Conservation (phyloP, 2,329 filamentous ascomycete genomes). For the Leptographium flavum region DNA sequence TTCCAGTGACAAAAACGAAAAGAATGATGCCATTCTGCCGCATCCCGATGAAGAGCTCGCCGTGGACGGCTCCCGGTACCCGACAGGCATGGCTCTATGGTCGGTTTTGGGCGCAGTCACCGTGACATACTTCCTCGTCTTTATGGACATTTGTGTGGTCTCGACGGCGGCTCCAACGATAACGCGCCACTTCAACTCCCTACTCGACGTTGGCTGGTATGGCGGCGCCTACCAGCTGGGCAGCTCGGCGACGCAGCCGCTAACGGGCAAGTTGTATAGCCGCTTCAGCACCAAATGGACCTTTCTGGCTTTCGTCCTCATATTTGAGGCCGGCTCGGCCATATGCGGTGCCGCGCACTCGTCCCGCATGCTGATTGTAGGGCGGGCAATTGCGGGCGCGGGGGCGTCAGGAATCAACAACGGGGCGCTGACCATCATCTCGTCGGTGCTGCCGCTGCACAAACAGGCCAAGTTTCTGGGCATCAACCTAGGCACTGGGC, state of each 20-base stretch:
- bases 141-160: not conserved
- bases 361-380: conserved; percentile 37
- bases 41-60: too few relatives aligned
- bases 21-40: too few relatives aligned
- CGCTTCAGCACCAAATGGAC: conserved; percentile 23
- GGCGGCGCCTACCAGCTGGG: conserved; percentile 14
- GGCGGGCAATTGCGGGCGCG: conserved; percentile 36
- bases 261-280: conserved; percentile 35
- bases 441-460: conserved; percentile 21
- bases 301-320: conserved; percentile 24
- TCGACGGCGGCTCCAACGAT: not conserved
- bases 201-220: conserved; percentile 14
- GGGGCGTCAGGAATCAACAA: conserved; percentile 35
- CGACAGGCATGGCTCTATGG: not conserved
- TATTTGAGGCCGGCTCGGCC: conserved; percentile 41
- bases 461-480: conserved; percentile 20
- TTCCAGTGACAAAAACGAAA: too few relatives aligned
- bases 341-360: conserved; percentile 34
- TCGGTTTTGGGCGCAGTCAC: not conserved
- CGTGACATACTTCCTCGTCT: not conserved
- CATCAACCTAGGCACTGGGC: conserved; percentile 14
- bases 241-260: conserved; percentile 16
- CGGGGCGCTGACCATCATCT: conserved; percentile 35
- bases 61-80: too few relatives aligned
- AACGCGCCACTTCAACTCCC: not conserved